These are phyloP conservation scores for Tolypocladium sp. DNA, from an alignment of 2,329 filamentous ascomycete genomes.

Conservation along the genomic window DNA sequence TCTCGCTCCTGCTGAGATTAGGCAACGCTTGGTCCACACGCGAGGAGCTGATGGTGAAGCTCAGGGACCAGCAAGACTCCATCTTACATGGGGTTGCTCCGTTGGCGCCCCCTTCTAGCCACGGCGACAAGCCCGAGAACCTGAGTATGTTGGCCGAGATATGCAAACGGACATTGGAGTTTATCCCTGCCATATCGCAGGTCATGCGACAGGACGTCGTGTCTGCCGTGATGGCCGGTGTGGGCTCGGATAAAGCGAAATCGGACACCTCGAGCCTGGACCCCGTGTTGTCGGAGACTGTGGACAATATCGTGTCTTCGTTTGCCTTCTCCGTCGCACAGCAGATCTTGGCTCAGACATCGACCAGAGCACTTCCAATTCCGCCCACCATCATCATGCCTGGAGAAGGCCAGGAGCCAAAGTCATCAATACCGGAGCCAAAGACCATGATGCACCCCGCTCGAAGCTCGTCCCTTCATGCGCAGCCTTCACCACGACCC, in stretches of 20 bases:
- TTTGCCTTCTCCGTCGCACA: conserved; percentile 71
- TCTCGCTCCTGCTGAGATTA: conserved; percentile 70
- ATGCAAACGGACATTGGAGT: conserved; percentile 72
- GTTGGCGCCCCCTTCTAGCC: conserved; percentile 34
- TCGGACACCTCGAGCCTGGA: conserved; percentile 14
- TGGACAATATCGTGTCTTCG: conserved; percentile 68
- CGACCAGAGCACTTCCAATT: conserved; percentile 58
- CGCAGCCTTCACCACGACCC: conserved; percentile 26
- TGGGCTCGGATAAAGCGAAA: conserved; percentile 24
- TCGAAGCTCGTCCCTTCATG: conserved; percentile 50
- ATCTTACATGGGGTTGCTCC: conserved; percentile 49
- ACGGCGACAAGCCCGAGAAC: conserved; percentile 59
- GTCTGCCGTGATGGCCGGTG: conserved; percentile 42
- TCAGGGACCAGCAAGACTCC: conserved; percentile 53
- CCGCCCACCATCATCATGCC: conserved; percentile 46
- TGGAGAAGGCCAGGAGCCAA: conserved; percentile 45
- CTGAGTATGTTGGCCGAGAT: conserved; percentile 76
- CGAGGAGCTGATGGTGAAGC: conserved; percentile 52
- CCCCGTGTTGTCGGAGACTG: conserved; percentile 37
- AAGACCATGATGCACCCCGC: conserved; percentile 65
- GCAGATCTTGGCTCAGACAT: conserved; percentile 68
- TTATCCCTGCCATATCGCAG: conserved; percentile 71
- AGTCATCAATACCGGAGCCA: conserved; percentile 54
- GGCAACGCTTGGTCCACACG: conserved; percentile 62
- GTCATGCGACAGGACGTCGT: conserved; percentile 72